These are phyloP conservation scores for Orbilia blumenaviensis DNA, from an alignment of 2,329 filamentous ascomycete genomes.

Conservation along the genomic window DNA sequence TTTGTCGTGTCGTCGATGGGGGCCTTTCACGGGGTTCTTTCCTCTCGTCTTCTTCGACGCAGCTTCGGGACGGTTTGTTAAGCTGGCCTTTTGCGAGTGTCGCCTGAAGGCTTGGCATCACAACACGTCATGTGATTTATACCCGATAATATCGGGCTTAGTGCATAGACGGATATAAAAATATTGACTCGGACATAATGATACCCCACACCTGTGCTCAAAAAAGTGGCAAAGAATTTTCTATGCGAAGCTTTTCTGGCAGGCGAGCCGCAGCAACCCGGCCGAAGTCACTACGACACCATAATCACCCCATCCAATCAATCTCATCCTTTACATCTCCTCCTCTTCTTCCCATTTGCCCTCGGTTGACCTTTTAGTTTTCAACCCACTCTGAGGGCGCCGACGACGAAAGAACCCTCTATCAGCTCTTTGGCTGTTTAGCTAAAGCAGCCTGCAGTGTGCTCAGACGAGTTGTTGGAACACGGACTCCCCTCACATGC, in stretches of 20 bases:
- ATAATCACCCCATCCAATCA: slow-evolving; percentile 52
- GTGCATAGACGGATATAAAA: not conserved
- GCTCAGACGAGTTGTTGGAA: not conserved
- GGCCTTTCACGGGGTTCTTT: slow-evolving; percentile 12
- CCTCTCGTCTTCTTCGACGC: slow-evolving; percentile 19
- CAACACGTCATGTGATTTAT: slow-evolving; percentile 16
- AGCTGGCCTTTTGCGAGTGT: slow-evolving; percentile 49
- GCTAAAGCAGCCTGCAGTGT: slow-evolving; percentile 37
- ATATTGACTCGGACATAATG: not conserved
- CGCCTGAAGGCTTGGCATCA: slow-evolving; percentile 17
- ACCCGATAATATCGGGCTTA: not conserved
- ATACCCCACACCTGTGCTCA: slow-evolving; percentile 28
- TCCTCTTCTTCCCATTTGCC: not conserved
- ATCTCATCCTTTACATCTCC: slow-evolving; percentile 7
- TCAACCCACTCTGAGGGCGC: slow-evolving; percentile 10
- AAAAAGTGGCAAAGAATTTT: slow-evolving; percentile 24
- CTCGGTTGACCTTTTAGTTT: not conserved
- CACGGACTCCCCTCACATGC: slow-evolving; percentile 11
- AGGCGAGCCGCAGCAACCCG: slow-evolving; percentile 30
- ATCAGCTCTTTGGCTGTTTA: slow-evolving; percentile 46
- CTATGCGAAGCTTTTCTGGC: not conserved
- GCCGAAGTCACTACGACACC: slow-evolving; percentile 5
- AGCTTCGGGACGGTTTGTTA: slow-evolving; percentile 39
- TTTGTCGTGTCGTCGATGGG: slow-evolving; percentile 20
- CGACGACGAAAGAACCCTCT: not conserved